These are phyloP conservation scores for Aureoboletus auriporus DNA, from an alignment of 768 basidiomycete species.

Conservation along the genomic window DNA sequence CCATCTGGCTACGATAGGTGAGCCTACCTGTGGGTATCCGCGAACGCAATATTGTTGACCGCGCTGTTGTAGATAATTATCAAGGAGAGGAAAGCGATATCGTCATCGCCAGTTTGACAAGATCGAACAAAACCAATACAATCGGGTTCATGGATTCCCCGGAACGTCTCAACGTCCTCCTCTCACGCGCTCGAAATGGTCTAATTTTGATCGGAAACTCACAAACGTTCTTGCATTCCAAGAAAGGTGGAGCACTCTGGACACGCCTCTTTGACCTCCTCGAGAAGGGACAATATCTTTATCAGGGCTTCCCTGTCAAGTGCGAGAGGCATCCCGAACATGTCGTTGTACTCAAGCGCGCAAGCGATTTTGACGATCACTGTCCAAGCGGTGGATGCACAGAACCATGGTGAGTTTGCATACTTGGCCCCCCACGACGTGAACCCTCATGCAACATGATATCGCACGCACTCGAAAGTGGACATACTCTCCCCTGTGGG, in stretches of 20 bases:
- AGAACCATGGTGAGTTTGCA: slow-evolving; percentile 47
- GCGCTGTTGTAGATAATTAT: slow-evolving; percentile 54
- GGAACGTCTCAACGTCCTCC: slow-evolving; percentile 65
- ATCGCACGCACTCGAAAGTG: background rate
- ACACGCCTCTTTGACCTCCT: slow-evolving; percentile 7
- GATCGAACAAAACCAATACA: slow-evolving; percentile 51
- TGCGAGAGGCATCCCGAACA: slow-evolving; percentile 52
- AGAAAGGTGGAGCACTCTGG: slow-evolving; percentile 15
- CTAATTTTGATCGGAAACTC: slow-evolving; percentile 65
- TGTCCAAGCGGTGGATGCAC: slow-evolving; percentile 63
- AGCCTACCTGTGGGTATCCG: background rate
- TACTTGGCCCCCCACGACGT: background rate
- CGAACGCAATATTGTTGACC: background rate
- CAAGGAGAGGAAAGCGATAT: slow-evolving; percentile 74
- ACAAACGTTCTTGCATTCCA: slow-evolving; percentile 43
- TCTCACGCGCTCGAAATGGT: slow-evolving; percentile 63
- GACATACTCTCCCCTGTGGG: slow-evolving; percentile 10
- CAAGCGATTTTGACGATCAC: slow-evolving; percentile 47
- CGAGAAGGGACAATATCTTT: slow-evolving; percentile 6
- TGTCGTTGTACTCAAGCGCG: slow-evolving; percentile 33
- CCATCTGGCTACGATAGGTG: slow-evolving; percentile 67
- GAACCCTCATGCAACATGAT: background rate
- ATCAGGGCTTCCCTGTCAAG: slow-evolving; percentile 43
- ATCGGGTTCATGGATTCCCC: slow-evolving; percentile 73
- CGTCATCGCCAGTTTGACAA: slow-evolving; percentile 55